phyloP scores from a whole-genome alignment of 2,329 filamentous ascomycete species.

The Sarocladiaceae sp. region DNA sequence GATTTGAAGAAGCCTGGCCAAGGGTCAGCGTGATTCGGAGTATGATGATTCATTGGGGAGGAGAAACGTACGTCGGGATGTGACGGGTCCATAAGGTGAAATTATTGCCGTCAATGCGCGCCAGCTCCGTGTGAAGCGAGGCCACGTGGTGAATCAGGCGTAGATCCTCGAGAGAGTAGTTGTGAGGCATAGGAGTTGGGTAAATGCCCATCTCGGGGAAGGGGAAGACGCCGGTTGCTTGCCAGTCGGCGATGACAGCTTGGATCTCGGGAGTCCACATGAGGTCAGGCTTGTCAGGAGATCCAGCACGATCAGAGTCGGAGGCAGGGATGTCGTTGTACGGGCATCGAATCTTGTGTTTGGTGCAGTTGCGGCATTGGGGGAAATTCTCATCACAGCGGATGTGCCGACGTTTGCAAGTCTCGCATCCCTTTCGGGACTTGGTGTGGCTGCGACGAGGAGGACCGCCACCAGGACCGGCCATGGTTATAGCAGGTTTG shows the following conservation, averaged over 20 bases:
- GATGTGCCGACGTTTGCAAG: slow-evolving; percentile 96
- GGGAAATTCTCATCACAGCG: slow-evolving; percentile 96
- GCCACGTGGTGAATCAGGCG: slow-evolving; percentile 88
- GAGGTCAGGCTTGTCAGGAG: slow-evolving; percentile 61
- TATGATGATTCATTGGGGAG: not conserved
- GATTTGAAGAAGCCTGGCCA: slow-evolving; percentile 54
- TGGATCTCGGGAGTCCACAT: slow-evolving; percentile 86
- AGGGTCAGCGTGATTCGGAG: not conserved
- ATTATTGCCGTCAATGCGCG: slow-evolving; percentile 67
- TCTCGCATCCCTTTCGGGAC: slow-evolving; percentile 96
- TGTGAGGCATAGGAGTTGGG: slow-evolving; percentile 65
- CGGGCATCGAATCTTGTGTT: slow-evolving; percentile 96
- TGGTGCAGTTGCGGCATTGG: slow-evolving; percentile 98
- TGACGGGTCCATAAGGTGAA: slow-evolving; percentile 91
- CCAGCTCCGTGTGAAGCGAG: slow-evolving; percentile 76
- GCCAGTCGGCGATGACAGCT: slow-evolving; percentile 74
- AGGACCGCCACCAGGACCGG: slow-evolving; percentile 89
- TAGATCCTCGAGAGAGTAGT: slow-evolving; percentile 70
- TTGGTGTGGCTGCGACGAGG: slow-evolving; percentile 92
- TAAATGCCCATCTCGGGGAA: slow-evolving; percentile 61
- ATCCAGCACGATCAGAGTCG: slow-evolving; percentile 55
- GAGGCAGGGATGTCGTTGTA: slow-evolving; percentile 79
- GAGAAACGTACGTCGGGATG: slow-evolving; percentile 72
- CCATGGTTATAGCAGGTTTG: slow-evolving; percentile 52
- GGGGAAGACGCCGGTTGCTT: slow-evolving; percentile 75